These are phyloP conservation scores for Colletotrichum chlorophyti DNA, from an alignment of 2,329 filamentous ascomycete species.

Conservation along the genomic window DNA sequence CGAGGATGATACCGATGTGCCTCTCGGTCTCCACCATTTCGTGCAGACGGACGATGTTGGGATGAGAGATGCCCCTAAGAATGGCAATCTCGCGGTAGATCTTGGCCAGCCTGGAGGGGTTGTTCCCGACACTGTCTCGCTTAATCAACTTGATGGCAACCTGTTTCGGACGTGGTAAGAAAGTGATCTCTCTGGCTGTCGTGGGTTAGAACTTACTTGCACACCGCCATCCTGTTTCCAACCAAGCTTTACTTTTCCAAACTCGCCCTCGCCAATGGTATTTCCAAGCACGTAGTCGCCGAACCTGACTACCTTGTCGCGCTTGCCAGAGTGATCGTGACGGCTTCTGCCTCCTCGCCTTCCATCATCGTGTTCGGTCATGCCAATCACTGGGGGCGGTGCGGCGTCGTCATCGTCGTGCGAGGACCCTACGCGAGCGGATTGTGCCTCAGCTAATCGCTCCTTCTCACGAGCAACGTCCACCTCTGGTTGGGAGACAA, in stretches of 20 bases:
- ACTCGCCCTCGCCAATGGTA: constrained; percentile 96
- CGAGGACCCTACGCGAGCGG: constrained; percentile 42
- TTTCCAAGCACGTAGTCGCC: constrained; percentile 96
- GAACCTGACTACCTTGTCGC: constrained; percentile 80
- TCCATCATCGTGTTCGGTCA: constrained; percentile 52
- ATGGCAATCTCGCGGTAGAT: constrained; percentile 98
- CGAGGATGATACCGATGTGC: constrained; percentile 97
- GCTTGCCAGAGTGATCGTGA: constrained; percentile 62
- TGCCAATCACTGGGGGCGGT: constrained; percentile 51
- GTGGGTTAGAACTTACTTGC: constrained; percentile 55
- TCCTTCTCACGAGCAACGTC: constrained; percentile 76
- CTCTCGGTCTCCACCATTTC: constrained; percentile 99
- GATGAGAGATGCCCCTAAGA: constrained; percentile 84
- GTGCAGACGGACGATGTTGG: constrained; percentile 95
- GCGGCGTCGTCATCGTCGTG: constrained; percentile 55
- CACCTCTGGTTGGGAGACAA: constrained; percentile 77
- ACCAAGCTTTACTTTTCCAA: constrained; percentile 92
- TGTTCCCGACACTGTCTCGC: constrained; percentile 85
- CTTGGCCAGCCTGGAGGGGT: constrained; percentile 89
- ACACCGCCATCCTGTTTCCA: constrained; percentile 29
- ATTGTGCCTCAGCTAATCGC: constrained; percentile 67
- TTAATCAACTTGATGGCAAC: constrained; percentile 98
- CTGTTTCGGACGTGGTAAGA: constrained; percentile 48
- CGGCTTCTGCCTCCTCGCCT: constrained; percentile 60
- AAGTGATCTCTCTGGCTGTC: not conserved